A percentile compares a stretch with the other conserved stretches of the same genome.
These are phyloP conservation scores for Colletotrichum tabaci DNA, from an alignment of 2,329 filamentous ascomycete genomes.

Conservation along the genomic window DNA sequence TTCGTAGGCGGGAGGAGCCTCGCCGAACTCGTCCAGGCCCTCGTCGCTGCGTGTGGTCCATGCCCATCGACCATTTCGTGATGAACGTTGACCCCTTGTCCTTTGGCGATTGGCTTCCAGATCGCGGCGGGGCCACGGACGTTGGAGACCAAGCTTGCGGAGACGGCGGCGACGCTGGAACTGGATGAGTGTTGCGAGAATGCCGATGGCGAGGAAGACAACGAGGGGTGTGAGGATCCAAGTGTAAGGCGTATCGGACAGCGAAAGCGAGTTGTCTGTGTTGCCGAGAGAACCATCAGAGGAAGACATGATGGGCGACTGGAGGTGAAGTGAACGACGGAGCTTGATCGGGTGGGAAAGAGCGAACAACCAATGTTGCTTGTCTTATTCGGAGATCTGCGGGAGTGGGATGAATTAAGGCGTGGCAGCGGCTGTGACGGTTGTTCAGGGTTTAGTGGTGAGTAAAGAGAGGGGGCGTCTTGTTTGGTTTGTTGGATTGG, in stretches of 20 bases:
- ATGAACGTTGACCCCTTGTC: constrained; percentile 30
- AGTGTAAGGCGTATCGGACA: constrained; percentile 67
- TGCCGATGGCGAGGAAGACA: constrained; percentile 58
- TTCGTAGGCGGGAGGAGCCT: constrained; percentile 76
- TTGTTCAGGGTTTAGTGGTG: constrained; percentile 4
- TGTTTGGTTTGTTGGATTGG: constrained; percentile 19
- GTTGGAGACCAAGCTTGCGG: constrained; percentile 41
- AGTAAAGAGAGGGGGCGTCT: constrained; percentile 6
- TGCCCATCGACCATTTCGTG: constrained; percentile 36
- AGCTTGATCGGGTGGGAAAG: neutral
- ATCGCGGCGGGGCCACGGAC: constrained; percentile 45
- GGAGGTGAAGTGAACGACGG: neutral
- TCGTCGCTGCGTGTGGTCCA: constrained; percentile 59
- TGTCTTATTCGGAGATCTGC: constrained; percentile 14
- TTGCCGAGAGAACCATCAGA: constrained; percentile 21
- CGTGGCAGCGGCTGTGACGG: constrained; percentile 14
- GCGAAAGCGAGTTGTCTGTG: constrained; percentile 30
- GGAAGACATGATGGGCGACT: constrained; percentile 30
- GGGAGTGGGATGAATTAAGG: constrained; percentile 17
- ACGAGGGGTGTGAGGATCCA: constrained; percentile 68
- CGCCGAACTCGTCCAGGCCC: constrained; percentile 74
- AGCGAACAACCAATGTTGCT: neutral
- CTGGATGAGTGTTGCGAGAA: constrained; percentile 59
- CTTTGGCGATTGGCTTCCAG: constrained; percentile 37
- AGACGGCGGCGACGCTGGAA: constrained; percentile 57